Evolutionary conservation across 306 rosid genomes (phyloP).

Genomic region (Trifolium subterraneum): DNA sequence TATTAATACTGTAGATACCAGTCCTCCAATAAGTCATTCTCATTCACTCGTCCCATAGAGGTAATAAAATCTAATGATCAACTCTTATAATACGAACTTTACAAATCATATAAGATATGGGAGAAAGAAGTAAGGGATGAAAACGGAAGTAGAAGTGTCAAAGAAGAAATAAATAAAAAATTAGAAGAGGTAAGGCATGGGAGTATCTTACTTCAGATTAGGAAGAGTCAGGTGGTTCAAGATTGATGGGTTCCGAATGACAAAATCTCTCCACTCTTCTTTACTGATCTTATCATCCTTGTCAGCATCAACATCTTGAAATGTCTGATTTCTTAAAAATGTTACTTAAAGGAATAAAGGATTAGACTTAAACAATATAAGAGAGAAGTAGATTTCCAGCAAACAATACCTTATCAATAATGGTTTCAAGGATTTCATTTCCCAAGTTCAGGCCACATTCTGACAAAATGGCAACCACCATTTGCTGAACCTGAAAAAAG

Average conservation of each 20-base stretch:
- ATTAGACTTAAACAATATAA: constrained; percentile 6
- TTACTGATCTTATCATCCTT: constrained; percentile 70
- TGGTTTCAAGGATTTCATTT: constrained; percentile 59
- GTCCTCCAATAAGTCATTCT: neutral
- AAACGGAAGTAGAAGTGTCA: neutral
- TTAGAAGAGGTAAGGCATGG: constrained; percentile 2
- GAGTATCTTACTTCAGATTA: constrained; percentile 52
- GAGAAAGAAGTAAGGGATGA: neutral
- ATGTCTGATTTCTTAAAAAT: constrained; percentile 52
- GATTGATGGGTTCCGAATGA: constrained; percentile 54
- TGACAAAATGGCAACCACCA: constrained; percentile 66
- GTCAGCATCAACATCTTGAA: constrained; percentile 65
- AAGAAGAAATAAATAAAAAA: neutral
- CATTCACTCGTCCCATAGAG: neutral
- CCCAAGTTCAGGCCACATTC: constrained; percentile 55
- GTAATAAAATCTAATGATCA: neutral
- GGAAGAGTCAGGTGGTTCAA: constrained; percentile 73
- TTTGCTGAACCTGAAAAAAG: constrained; percentile 63
- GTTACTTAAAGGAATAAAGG: neutral
- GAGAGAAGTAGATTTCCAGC: neutral
- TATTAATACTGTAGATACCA: no score
- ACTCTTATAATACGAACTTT: neutral
- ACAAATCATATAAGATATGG: neutral
- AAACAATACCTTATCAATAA: constrained; percentile 58
- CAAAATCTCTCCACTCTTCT: constrained; percentile 69